Conservation (phyloP, 2,329 filamentous ascomycete genomes). For the Gyromitra esculenta region DNA sequence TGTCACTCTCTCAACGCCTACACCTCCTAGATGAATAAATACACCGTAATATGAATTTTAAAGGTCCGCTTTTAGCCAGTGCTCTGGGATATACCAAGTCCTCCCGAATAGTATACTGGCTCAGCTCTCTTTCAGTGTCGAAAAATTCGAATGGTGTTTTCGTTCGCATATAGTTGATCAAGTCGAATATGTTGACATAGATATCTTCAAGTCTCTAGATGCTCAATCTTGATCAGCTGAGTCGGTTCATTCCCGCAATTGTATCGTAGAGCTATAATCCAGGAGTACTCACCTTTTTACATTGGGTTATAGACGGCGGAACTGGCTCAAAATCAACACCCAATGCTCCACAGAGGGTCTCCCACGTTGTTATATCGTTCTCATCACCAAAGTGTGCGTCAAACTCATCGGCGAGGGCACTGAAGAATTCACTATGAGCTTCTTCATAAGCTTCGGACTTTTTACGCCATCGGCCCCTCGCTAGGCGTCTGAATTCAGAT, state of each 20-base stretch:
- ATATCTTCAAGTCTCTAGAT: background rate
- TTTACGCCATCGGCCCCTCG: background rate
- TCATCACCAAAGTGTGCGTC: slow-evolving; percentile 9
- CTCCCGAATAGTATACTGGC: background rate
- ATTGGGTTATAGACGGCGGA: background rate
- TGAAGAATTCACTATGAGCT: background rate
- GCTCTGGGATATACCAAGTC: background rate
- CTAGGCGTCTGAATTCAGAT: slow-evolving; percentile 8
- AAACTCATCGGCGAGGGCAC: slow-evolving; percentile 10
- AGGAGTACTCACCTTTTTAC: background rate
- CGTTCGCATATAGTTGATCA: background rate
- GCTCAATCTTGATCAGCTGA: background rate
- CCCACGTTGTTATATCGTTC: slow-evolving; percentile 1
- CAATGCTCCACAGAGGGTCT: slow-evolving; percentile 5
- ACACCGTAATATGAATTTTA: slow-evolving; percentile 10
- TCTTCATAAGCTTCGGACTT: background rate
- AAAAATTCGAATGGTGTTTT: slow-evolving; percentile 16
- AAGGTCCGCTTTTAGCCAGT: background rate
- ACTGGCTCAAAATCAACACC: slow-evolving; percentile 10
- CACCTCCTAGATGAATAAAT: background rate
- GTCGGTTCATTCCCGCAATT: background rate
- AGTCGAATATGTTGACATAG: slow-evolving; percentile 14
- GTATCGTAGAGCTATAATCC: background rate
- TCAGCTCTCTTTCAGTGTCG: background rate
- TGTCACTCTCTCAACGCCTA: background rate